Conservation (phyloP, 2,329 filamentous ascomycete genomes). For the Penicillium hordei region DNA sequence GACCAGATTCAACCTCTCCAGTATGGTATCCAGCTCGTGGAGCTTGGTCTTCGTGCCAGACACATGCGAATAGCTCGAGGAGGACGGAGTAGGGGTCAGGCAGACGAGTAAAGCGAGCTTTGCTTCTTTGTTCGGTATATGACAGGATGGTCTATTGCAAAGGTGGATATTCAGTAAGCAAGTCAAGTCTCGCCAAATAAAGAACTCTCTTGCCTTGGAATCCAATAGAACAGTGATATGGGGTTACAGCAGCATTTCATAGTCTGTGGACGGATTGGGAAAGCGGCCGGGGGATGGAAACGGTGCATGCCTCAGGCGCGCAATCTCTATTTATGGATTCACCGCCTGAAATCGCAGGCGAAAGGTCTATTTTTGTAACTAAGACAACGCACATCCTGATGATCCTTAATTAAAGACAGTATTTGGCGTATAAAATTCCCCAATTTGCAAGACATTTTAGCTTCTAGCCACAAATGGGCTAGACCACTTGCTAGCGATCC, state of each 20-base stretch:
- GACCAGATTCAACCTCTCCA: background rate
- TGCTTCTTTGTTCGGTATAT: constrained; percentile 10
- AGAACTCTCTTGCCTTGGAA: background rate
- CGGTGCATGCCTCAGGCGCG: constrained; percentile 16
- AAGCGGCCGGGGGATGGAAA: constrained; percentile 16
- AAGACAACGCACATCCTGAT: background rate
- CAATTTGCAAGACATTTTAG: background rate
- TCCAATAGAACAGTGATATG: constrained; percentile 6
- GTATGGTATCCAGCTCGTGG: constrained; percentile 6
- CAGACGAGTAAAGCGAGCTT: constrained; percentile 3
- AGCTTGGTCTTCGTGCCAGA: constrained; percentile 15
- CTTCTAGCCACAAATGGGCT: background rate
- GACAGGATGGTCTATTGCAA: constrained; percentile 1
- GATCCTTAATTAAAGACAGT: background rate
- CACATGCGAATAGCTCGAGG: constrained; percentile 17
- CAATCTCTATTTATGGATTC: background rate
- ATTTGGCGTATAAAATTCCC: too few species aligned
- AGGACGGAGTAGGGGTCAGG: constrained; percentile 16
- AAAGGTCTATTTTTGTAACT: constrained; percentile 16
- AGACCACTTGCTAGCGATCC: background rate
- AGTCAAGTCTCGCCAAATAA: constrained; percentile 3
- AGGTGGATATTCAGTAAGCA: background rate
- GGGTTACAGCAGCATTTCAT: constrained; percentile 16
- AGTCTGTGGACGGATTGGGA: constrained; percentile 26
- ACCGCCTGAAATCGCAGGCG: background rate